phyloP scores from a whole-genome alignment of 768 basidiomycete species.

The Amanita subjunquillea region DNA sequence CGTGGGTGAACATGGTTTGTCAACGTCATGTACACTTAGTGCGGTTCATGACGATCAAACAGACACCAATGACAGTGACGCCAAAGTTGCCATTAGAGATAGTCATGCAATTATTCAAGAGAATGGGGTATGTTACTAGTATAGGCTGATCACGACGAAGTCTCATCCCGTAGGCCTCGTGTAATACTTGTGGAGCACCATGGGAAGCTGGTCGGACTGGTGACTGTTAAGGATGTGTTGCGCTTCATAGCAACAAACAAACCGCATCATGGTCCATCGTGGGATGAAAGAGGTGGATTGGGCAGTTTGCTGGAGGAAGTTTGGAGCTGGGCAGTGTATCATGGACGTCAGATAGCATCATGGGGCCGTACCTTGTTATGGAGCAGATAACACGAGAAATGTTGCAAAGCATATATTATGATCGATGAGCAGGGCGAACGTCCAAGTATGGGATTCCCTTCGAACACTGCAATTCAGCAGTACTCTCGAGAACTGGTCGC shows the following conservation, averaged over 20 bases:
- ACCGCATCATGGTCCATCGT: constrained; percentile 39
- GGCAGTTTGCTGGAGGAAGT: constrained; percentile 53
- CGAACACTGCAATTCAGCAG: constrained; percentile 20
- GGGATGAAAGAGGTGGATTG: constrained; percentile 56
- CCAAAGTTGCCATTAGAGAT: constrained; percentile 91
- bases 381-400: constrained; percentile 13
- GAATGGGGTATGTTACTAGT: constrained; percentile 74
- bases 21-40: neutral
- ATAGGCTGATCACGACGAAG: neutral
- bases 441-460: constrained; percentile 5
- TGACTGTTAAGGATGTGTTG: constrained; percentile 94
- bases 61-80: constrained; percentile 93
- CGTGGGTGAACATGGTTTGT: constrained; percentile 91
- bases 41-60: constrained; percentile 7
- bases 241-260: constrained; percentile 67
- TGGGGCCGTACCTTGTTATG: constrained; percentile 29
- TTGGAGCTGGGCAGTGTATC: constrained; percentile 42
- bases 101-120: constrained; percentile 94
- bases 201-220: constrained; percentile 72
- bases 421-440: neutral
- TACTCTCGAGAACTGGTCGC: constrained; percentile 39
- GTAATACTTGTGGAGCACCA: constrained; percentile 92
- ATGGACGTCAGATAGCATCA: constrained; percentile 22
- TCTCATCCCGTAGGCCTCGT: constrained; percentile 53
- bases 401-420: neutral